Evolutionary conservation across 202 grass and related monocot genomes (phyloP).

Genomic region (Carex arenaria): DNA sequence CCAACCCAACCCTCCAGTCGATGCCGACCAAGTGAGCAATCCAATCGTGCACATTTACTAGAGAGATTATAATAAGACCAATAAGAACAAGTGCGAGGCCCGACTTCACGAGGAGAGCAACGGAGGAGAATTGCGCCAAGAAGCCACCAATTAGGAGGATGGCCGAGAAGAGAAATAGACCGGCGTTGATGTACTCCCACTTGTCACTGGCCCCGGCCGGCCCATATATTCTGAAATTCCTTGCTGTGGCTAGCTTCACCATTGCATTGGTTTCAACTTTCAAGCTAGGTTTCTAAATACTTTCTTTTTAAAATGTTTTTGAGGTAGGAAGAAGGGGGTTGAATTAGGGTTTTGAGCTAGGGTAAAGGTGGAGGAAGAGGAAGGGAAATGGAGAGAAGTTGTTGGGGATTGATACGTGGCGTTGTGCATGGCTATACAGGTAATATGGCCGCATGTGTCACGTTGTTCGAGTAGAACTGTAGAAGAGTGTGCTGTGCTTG

Average conservation of each 20-base stretch:
- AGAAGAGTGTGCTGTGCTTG: neutral
- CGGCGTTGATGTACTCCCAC: slow-evolving; percentile 85
- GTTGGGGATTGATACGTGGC: slow-evolving; percentile 40
- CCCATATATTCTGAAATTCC: slow-evolving; percentile 60
- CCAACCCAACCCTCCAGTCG: slow-evolving; percentile 45
- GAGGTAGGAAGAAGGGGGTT: neutral
- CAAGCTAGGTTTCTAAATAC: neutral
- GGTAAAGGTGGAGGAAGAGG: neutral
- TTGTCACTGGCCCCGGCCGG: slow-evolving; percentile 29
- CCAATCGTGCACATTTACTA: slow-evolving; percentile 70
- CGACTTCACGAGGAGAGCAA: slow-evolving; percentile 3
- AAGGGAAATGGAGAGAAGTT: neutral
- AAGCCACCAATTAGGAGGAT: slow-evolving; percentile 52
- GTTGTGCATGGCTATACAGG: slow-evolving; percentile 45
- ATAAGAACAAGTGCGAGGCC: slow-evolving; percentile 41
- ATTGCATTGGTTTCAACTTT: slow-evolving; percentile 29
- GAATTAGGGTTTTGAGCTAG: neutral
- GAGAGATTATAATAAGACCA: slow-evolving; percentile 29
- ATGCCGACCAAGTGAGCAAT: slow-evolving; percentile 59
- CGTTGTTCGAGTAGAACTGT: neutral
- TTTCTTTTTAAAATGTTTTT: neutral
- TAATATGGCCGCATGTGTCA: neutral
- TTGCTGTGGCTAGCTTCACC: slow-evolving; percentile 85
- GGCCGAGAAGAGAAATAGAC: slow-evolving; percentile 53
- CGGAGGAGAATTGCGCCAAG: slow-evolving; percentile 32